These are phyloP conservation scores for Neurospora sp. DNA, from an alignment of 495 filamentous ascomycete genomes.

Conservation along the genomic window DNA sequence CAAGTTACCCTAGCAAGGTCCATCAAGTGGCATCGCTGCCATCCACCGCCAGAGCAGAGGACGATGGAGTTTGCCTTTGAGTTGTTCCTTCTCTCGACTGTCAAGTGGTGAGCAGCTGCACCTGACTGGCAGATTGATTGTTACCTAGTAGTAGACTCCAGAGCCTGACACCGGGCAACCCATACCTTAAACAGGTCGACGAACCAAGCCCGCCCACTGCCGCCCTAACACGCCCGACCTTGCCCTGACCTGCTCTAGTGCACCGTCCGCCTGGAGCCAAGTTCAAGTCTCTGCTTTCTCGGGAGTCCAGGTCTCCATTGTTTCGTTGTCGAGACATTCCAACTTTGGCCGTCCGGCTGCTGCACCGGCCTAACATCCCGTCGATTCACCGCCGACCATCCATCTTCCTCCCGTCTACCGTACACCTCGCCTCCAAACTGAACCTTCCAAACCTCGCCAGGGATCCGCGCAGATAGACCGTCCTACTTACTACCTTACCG, in stretches of 20 bases:
- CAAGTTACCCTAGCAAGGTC: not conserved
- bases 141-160: not conserved
- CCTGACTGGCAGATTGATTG: not conserved
- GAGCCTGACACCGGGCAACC: not conserved
- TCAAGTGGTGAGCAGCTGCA: not conserved
- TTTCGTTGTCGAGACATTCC: not conserved
- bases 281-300: not conserved
- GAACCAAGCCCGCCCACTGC: not conserved
- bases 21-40: not conserved
- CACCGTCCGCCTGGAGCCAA: too few relatives aligned
- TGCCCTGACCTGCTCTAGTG: not conserved
- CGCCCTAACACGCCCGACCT: not conserved
- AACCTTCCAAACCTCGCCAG: not conserved
- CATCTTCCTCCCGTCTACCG: not conserved
- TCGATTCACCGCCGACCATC: not conserved
- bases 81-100: not conserved
- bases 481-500: not conserved
- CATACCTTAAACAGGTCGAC: too few relatives aligned
- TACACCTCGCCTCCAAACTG: not conserved
- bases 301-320: not conserved
- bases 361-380: not conserved
- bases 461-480: not conserved
- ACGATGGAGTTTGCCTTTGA: not conserved
- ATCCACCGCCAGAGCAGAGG: not conserved
- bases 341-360: not conserved